Percentiles rank a stretch among this genome's conserved stretches.
Evolutionary conservation across 306 rosid genomes (phyloP).

Genomic region (Malus orientalis): DNA sequence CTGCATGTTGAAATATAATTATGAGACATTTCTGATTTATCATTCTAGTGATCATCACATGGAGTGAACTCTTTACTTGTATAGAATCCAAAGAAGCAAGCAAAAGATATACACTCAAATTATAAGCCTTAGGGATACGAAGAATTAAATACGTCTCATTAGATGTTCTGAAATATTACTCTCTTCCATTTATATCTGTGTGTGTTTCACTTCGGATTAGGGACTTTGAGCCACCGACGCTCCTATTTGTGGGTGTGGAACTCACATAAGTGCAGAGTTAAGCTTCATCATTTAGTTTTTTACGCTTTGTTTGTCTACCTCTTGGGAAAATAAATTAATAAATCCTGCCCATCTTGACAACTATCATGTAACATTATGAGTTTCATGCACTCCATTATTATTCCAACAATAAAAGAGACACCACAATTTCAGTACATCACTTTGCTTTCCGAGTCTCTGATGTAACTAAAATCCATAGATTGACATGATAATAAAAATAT

Average conservation of each 20-base stretch:
- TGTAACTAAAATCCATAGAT: background rate
- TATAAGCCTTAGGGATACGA: background rate
- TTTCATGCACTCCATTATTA: background rate
- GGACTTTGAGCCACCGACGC: background rate
- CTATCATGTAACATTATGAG: background rate
- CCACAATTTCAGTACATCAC: background rate
- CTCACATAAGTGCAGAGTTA: background rate
- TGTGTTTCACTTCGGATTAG: background rate
- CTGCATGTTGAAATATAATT: slow-evolving; percentile 32
- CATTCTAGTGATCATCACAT: background rate
- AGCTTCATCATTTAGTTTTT: background rate
- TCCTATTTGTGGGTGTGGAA: background rate
- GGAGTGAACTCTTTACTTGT: background rate
- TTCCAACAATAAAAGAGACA: background rate
- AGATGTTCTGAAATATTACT: background rate
- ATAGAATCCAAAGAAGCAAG: background rate
- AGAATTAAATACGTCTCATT: background rate
- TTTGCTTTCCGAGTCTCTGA: background rate
- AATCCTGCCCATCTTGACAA: background rate
- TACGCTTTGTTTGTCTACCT: background rate
- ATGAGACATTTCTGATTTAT: background rate
- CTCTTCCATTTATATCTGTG: background rate
- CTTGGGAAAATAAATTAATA: background rate
- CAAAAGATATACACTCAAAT: background rate
- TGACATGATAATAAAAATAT: background rate